Evolutionary conservation across 2,329 filamentous ascomycete genomes (phyloP), one percentile per base, ranked within the genome.

Genomic region (Raffaelea ambrosiae): DNA sequence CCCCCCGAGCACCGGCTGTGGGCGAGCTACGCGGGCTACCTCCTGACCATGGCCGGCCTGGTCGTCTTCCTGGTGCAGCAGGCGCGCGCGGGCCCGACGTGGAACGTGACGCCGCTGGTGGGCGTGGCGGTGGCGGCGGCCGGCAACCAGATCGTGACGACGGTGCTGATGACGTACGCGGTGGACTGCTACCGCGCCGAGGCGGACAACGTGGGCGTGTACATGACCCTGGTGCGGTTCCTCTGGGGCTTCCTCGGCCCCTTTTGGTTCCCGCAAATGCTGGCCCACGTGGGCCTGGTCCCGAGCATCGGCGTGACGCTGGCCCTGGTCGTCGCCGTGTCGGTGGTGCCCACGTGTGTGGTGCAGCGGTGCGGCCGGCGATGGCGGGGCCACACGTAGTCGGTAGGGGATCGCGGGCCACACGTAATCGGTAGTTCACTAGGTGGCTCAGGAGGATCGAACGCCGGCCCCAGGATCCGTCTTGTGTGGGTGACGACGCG

Each of bases 61-160:
- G 62, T 79, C 4, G 67, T 79, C 1, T 82, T 79, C 57, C 61
- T 74, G 3, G 69, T 80, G 1, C 70, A 73, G 50, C 38, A 29
- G 1, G 38, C 46, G 11, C 33, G 31, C 14, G 36, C 43, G 2
- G 44, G 44, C 44, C n/a, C n/a, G n/a, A n/a, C n/a, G n/a, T 81
- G 74, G 71, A 75, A 79, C 48, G 68, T 80, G 5, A 77, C 74
- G 0, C 78, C 77, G 0, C 64, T 77, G 16, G 56, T 81, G 16
- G 77, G 77, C 4, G 68, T 67, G 8, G 76, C 67, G 2, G 71
- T 76, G 51, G 67, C 66, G 0, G 71, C 69, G 1, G 72, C 68
- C 5, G 78, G 78, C 0, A 80, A 79, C 50, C 78, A 82, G 58
- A 72, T 82, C 39, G 67, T 81, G 16, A 81, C 77, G 0, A 82